Evolutionary conservation across 805 yeast genomes (phyloP), one percentile per base, ranked within the genome.

Genomic region (Saturnispora saitoi): DNA sequence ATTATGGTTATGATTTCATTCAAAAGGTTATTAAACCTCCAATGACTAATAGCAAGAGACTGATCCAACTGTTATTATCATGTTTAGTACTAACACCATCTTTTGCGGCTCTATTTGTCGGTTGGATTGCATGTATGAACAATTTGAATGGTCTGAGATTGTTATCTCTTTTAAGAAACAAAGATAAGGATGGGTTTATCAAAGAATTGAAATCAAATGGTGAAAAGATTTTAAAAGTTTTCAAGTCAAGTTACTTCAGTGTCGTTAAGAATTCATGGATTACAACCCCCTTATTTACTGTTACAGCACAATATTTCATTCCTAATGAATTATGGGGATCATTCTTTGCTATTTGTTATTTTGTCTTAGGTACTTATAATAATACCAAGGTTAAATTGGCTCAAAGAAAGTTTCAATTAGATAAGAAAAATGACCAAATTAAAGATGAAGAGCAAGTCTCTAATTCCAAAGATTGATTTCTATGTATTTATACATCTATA

Each of bases 241-340:
- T 78, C 57, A 60, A 64, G 43, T 65, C 58, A n/a, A 76, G 75
- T 39, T 73, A 75, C 48, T 53, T 68, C 42, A 56, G 70, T 1
- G 76, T 79, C 7, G 65, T 78, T 50, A 73, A 71, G 52, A 67
- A 78, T 1, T 76, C 85, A 1, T 71, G 79, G 66, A 54, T 73
- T n/a, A 73, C 83, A 4, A 73, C 78, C 32, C 73, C 78, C 11
- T 56, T 75, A 3, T 72, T 80, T 4, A 63, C 80, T 57, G 55
- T 73, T 1, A 50, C 78, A 29, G 84, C 86, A 4, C 88, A 81
- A 58, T 74, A 68, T 45, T 78, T 70, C 52, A 54, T 81, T 11
- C 67, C 71, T 8, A 81, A 82, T 1, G 77, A 80, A 56, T 64
- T 74, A 29, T 81, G 88, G 88, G 80, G 78, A 10, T 78, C 77